These are phyloP conservation scores for Neoarthrinium moseri DNA, from an alignment of 2,329 filamentous ascomycete species.

Conservation along the genomic window DNA sequence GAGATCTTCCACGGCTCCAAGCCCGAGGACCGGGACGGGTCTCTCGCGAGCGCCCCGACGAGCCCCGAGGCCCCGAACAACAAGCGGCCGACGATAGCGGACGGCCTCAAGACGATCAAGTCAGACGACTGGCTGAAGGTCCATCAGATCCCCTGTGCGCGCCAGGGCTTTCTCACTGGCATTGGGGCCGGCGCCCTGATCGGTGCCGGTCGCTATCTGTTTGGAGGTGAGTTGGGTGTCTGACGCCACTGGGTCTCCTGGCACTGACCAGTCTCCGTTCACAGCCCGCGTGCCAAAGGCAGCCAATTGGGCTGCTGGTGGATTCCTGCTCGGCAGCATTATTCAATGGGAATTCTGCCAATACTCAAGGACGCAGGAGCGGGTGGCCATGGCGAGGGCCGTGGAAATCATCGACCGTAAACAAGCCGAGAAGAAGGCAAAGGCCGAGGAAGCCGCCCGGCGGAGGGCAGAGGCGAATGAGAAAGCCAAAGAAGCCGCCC, in stretches of 20 bases:
- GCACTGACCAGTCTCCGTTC: slow-evolving; percentile 10
- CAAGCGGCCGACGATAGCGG: slow-evolving; percentile 47
- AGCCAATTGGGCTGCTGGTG: slow-evolving; percentile 82
- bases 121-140: slow-evolving; percentile 68
- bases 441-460: slow-evolving; percentile 37
- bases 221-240: slow-evolving; percentile 70
- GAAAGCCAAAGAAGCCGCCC: slow-evolving; percentile 27
- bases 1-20: slow-evolving; percentile 34
- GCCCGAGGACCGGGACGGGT: slow-evolving; percentile 12
- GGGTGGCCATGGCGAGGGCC: slow-evolving; percentile 79
- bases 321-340: slow-evolving; percentile 69
- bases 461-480: slow-evolving; percentile 42
- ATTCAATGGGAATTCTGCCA: slow-evolving; percentile 84
- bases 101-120: slow-evolving; percentile 67
- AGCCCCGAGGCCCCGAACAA: slow-evolving; percentile 17
- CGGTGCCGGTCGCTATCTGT: slow-evolving; percentile 71
- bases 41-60: not conserved
- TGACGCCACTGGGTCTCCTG: no score
- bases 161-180: slow-evolving; percentile 78
- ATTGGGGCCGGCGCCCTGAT: slow-evolving; percentile 77
- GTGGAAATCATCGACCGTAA: slow-evolving; percentile 79
- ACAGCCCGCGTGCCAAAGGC: slow-evolving; percentile 62
- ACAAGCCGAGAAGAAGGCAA: slow-evolving; percentile 59
- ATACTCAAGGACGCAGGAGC: slow-evolving; percentile 69
- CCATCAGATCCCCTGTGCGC: slow-evolving; percentile 78